Conservation (phyloP, 768 basidiomycete genomes). For the Lentinula detonsa region DNA sequence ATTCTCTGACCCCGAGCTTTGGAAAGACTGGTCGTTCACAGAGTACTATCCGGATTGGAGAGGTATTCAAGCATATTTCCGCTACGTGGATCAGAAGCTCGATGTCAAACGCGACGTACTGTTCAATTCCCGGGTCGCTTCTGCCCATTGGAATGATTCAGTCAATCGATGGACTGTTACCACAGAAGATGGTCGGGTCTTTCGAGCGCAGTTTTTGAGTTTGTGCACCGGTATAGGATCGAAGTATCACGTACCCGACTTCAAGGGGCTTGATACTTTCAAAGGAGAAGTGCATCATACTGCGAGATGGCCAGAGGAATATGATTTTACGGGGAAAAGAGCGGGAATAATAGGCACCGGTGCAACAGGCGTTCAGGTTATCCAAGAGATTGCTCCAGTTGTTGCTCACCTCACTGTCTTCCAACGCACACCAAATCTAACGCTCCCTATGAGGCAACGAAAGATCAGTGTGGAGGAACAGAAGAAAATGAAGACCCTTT, state of each 20-base stretch:
- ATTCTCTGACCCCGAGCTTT: slow-evolving; percentile 4
- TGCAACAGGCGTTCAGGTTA: slow-evolving; percentile 4
- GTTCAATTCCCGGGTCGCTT: slow-evolving; percentile 4
- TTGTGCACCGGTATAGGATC: slow-evolving; percentile 6
- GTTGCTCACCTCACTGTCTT: slow-evolving; percentile 11
- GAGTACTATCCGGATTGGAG: background rate
- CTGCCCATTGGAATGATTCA: background rate
- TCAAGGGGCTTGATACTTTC: slow-evolving; percentile 5
- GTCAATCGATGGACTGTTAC: slow-evolving; percentile 1
- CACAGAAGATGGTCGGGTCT: background rate
- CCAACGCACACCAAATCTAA: slow-evolving; percentile 9
- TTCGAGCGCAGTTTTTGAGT: background rate
- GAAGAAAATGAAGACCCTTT: background rate
- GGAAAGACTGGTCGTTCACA: background rate
- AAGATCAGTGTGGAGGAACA: background rate
- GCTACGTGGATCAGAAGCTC: slow-evolving; percentile 2
- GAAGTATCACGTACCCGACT: background rate
- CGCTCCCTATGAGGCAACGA: slow-evolving; percentile 2
- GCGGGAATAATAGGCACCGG: slow-evolving; percentile 8
- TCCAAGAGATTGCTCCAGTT: slow-evolving; percentile 6
- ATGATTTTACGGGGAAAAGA: slow-evolving; percentile 1
- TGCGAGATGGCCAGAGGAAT: background rate
- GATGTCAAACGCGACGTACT: background rate
- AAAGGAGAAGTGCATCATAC: slow-evolving; percentile 1
- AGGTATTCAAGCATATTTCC: slow-evolving; percentile 3